Percentiles rank a stretch among this genome's conserved stretches.
Evolutionary conservation across 2,329 filamentous ascomycete species (phyloP).

Genomic region (Aquanectria penicillioides): DNA sequence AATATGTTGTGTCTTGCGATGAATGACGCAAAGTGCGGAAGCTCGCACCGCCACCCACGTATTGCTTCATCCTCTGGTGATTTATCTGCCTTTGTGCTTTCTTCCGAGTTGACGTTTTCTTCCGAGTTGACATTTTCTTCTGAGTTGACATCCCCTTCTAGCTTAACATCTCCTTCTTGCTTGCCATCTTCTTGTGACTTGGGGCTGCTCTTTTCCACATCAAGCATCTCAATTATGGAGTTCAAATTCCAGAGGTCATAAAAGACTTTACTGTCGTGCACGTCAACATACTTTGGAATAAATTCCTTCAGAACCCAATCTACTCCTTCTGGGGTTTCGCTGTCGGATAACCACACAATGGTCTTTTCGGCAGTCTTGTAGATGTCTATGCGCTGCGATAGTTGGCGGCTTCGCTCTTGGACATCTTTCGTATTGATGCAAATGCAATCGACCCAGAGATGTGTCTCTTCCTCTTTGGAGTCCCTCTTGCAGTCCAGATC

Average conservation of each 20-base stretch:
- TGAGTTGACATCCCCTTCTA: too few relatives aligned
- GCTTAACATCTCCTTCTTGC: too few relatives aligned
- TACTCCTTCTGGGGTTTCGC: neutral
- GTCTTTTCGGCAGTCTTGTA: neutral
- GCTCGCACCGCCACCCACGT: neutral
- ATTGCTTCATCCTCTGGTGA: too few relatives aligned
- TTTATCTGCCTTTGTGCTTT: too few relatives aligned
- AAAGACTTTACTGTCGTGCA: neutral
- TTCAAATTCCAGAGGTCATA: too few relatives aligned
- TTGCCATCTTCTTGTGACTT: too few relatives aligned
- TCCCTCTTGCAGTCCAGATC: neutral
- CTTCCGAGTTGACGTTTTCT: too few relatives aligned
- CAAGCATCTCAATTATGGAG: too few relatives aligned
- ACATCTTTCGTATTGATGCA: neutral
- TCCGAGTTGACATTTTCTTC: too few relatives aligned
- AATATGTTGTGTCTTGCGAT: neutral
- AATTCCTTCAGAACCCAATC: neutral
- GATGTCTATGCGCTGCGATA: neutral
- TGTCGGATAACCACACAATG: neutral
- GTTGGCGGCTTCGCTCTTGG: neutral
- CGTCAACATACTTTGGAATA: neutral
- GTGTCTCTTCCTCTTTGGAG: neutral
- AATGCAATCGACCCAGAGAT: neutral
- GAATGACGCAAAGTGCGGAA: neutral
- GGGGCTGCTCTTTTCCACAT: neutral